Evolutionary conservation across 208 protist genomes (phyloP).

Genomic region (Blastocrithidia nonstop): DNA sequence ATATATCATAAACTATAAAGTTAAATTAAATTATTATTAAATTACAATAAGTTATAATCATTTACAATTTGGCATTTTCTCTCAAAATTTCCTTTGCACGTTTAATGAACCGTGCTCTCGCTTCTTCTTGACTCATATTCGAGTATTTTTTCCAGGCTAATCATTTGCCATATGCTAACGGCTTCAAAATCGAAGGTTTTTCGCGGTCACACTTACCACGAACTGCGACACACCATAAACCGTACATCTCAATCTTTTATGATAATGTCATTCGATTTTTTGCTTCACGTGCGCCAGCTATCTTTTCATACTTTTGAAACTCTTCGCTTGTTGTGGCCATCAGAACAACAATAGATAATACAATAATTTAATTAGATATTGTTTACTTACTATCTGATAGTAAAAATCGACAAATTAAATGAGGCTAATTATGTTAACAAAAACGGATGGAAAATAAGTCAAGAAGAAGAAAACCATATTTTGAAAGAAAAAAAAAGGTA

Average conservation of each 20-base stretch:
- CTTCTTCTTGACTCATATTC: slow-evolving; percentile 43
- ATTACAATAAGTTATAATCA: slow-evolving; percentile 1
- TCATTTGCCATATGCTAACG: slow-evolving; percentile 64
- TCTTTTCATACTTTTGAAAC: slow-evolving; percentile 29
- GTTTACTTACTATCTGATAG: too few species aligned
- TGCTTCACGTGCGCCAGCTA: slow-evolving; percentile 8
- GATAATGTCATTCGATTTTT: slow-evolving; percentile 32
- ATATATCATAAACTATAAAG: not conserved
- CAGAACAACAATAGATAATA: slow-evolving; percentile 7
- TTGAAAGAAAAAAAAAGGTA: too few species aligned
- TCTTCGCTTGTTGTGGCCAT: slow-evolving; percentile 8
- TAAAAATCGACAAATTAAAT: too few species aligned
- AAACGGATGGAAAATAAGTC: too few species aligned
- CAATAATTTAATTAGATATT: too few species aligned
- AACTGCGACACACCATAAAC: slow-evolving; percentile 63
- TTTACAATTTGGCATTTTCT: slow-evolving; percentile 36
- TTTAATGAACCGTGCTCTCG: slow-evolving; percentile 52
- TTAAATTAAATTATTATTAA: not conserved
- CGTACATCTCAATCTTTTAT: slow-evolving; percentile 77
- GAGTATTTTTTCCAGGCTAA: slow-evolving; percentile 69
- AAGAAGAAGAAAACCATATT: too few species aligned
- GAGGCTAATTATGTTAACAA: too few species aligned
- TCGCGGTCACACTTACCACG: slow-evolving; percentile 36
- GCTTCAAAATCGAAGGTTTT: slow-evolving; percentile 33
- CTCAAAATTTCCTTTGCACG: slow-evolving; percentile 28